Evolutionary conservation across 179 eudicot genomes (phyloP).

Genomic region (Spinacia oleracea): DNA sequence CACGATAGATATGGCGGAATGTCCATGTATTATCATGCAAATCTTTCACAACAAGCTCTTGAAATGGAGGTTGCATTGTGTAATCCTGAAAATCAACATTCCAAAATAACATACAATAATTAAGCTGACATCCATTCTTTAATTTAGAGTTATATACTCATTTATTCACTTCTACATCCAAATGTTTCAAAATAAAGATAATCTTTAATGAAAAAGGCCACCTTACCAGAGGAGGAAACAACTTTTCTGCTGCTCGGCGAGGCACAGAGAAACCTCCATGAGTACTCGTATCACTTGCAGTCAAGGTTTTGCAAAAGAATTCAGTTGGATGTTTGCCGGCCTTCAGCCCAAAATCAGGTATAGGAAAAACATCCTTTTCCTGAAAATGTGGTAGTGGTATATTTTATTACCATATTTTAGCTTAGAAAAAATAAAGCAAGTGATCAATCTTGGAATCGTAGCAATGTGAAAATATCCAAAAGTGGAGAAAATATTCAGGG

Average conservation of each 20-base stretch:
- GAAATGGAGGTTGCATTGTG: slow-evolving; percentile 98
- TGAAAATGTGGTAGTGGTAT: slow-evolving; percentile 24
- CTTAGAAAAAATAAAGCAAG: neutral
- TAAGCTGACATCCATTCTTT: neutral
- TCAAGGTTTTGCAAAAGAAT: slow-evolving; percentile 93
- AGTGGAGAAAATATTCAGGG: neutral
- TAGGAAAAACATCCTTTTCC: slow-evolving; percentile 87
- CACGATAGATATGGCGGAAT: slow-evolving; percentile 96
- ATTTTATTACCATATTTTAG: neutral
- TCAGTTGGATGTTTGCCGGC: slow-evolving; percentile 80
- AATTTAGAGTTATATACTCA: neutral
- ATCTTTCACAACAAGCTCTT: slow-evolving; percentile 94
- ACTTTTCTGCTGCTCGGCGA: slow-evolving; percentile 96
- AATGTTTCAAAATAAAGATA: too few relatives aligned
- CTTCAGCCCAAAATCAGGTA: slow-evolving; percentile 75
- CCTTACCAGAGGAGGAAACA: slow-evolving; percentile 85
- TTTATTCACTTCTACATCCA: neutral
- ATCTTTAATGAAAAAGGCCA: neutral
- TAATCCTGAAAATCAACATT: slow-evolving; percentile 55
- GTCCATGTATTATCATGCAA: slow-evolving; percentile 98
- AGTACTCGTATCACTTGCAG: slow-evolving; percentile 98
- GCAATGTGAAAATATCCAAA: neutral
- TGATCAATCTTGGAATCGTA: neutral
- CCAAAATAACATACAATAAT: neutral
- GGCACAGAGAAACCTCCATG: slow-evolving; percentile 99